Base-by-base conservation (phyloP, 164 flowering plant species). In the Kingdonia uniflora region DNA sequence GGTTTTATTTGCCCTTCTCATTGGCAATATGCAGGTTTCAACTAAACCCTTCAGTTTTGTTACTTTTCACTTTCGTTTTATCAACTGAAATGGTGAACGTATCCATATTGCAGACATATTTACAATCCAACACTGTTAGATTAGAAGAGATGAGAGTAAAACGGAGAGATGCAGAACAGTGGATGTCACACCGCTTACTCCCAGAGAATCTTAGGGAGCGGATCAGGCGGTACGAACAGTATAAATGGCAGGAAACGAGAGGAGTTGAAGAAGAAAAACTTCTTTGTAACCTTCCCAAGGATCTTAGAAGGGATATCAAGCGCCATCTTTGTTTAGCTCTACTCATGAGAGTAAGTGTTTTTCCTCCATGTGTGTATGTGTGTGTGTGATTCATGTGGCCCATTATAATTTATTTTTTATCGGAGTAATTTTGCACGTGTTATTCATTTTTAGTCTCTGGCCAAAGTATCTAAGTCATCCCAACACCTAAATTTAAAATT, bases 21-120 rank as follows among this genome's bases (percentile, higher is more conserved):
- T 94, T 43, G 96, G 97, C 52, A 94, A 94, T 59, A 94, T 94
- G 97, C 97, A 94, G 97, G 99, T 87, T 52, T 24, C 72, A 60
- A 16, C 54, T 33, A 14, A 40, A 33, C 52, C 2, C 5, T 16
- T 52, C 23, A 16, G 6, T 20, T 20, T 20, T 14, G 26, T 16
- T 6, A 43, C 11, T 43, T 43, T 43, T 14, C 20, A 19, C 20
- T 14, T 17, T 43, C 15, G 7, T 43, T 4, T 44, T 13, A n/a
- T 19, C 4, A 42, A 16, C 54, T 50, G 24, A 49, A 29, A 29
- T 17, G 22, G 42, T 43, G 24, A 42, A 19, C 1, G 19, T 51
- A 51, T 11, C 61, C 22, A 41, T 60, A 45, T 59, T 22, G 56
- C 72, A 78, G 86, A 80, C 80, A 48, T 80, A 72, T 65, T 65